Conservation (phyloP, 2,329 filamentous ascomycete genomes). For the Clonostachys chloroleuca region DNA sequence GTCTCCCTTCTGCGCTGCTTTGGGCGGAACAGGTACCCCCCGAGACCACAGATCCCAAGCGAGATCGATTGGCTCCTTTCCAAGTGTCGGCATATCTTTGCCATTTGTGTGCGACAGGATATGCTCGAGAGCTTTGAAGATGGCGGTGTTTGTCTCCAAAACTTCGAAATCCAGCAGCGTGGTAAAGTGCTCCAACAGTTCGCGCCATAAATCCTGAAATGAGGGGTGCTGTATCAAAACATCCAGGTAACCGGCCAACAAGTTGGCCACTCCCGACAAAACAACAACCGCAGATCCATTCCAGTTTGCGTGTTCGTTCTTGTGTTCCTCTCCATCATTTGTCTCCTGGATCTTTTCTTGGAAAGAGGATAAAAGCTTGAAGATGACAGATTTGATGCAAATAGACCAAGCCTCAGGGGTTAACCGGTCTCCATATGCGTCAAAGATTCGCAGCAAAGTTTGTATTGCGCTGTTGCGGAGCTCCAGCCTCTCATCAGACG, state of each 20-base stretch:
- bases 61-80: conserved; percentile 48
- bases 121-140: conserved; percentile 62
- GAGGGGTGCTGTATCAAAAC: conserved; percentile 61
- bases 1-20: conserved; percentile 41
- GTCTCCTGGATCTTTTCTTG: conserved; percentile 46
- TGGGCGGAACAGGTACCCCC: conserved; percentile 58
- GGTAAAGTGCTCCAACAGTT: conserved; percentile 66
- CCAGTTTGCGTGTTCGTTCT: conserved; percentile 54
- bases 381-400: conserved; percentile 76
- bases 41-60: conserved; percentile 69
- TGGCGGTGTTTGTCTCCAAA: conserved; percentile 68
- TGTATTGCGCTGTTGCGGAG: conserved; percentile 85
- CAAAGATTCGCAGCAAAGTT: conserved; percentile 85
- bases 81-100: conserved; percentile 36
- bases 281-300: conserved; percentile 72
- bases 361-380: conserved; percentile 71
- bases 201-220: conserved; percentile 72
- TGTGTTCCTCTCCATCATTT: conserved; percentile 27
- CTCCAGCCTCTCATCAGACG: conserved; percentile 68
- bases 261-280: conserved; percentile 65
- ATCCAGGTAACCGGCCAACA: conserved; percentile 74
- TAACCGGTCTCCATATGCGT: conserved; percentile 81
- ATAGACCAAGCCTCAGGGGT: conserved; percentile 77
- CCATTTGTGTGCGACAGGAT: conserved; percentile 51
- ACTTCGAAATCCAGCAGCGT: conserved; percentile 57